These are phyloP conservation scores for Dipteronia sinensis DNA, from an alignment of 345 rosid species.

Conservation along the genomic window DNA sequence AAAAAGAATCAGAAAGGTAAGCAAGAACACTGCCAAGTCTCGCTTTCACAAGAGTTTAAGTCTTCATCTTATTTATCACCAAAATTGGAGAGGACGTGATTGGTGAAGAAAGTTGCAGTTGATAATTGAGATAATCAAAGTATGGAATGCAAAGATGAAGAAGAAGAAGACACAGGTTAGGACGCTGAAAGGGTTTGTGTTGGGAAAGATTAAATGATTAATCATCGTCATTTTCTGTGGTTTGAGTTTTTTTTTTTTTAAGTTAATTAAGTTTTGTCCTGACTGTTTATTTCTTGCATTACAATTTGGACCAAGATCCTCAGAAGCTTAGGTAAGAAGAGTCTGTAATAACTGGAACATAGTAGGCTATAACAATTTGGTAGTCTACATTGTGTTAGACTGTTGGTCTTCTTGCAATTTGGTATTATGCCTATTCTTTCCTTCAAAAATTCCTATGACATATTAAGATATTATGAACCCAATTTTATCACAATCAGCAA, in stretches of 20 bases:
- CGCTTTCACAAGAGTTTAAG: not conserved
- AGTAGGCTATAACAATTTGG: not conserved
- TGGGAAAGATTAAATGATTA: not conserved
- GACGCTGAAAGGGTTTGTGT: not conserved
- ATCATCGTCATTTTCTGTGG: not conserved
- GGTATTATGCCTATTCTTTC: not conserved
- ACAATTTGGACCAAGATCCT: not conserved
- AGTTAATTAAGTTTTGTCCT: not conserved
- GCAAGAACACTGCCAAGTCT: not conserved
- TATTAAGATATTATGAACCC: not conserved
- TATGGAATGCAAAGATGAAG: too few species aligned
- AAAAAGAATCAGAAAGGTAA: not conserved
- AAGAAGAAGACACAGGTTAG: too few species aligned
- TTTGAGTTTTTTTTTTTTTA: not conserved
- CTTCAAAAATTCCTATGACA: not conserved
- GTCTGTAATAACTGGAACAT: not conserved
- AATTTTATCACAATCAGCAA: conserved; percentile 1
- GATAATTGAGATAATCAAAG: not conserved
- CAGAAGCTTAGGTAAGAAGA: not conserved
- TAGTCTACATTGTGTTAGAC: not conserved
- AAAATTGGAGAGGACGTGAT: not conserved
- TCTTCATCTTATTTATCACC: not conserved
- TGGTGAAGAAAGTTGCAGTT: not conserved
- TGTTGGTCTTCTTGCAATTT: not conserved
- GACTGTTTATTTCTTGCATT: not conserved